Conservation (phyloP, 1,284 basidiomycete species). For the Pyrrhoderma lamaoense region DNA sequence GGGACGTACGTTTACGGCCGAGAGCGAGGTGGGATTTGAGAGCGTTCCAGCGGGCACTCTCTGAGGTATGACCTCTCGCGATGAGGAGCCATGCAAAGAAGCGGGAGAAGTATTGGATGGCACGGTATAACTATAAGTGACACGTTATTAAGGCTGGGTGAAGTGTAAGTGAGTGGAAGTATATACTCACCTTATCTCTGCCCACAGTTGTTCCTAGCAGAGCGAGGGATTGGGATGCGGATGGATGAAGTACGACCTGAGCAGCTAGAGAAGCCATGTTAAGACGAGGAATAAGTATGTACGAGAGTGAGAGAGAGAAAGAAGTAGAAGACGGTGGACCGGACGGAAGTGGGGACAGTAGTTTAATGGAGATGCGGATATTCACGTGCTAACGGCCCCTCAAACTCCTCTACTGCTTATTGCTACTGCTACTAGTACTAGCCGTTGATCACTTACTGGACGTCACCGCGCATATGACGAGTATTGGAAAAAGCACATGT, state of each 20-base stretch:
- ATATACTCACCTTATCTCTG: slow-evolving; percentile 72
- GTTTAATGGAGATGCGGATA: not conserved
- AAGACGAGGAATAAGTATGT: not conserved
- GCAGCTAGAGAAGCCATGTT: slow-evolving; percentile 59
- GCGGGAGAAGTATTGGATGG: slow-evolving; percentile 88
- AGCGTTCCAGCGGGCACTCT: slow-evolving; percentile 69
- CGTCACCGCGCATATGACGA: no score
- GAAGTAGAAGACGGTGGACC: slow-evolving; percentile 13
- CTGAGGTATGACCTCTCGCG: slow-evolving; percentile 52
- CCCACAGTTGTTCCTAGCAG: slow-evolving; percentile 77
- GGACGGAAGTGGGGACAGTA: not conserved
- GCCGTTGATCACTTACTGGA: no score
- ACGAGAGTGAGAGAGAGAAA: slow-evolving; percentile 5
- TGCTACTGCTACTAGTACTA: no score
- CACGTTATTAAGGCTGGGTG: not conserved
- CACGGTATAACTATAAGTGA: slow-evolving; percentile 67
- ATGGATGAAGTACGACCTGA: slow-evolving; percentile 80
- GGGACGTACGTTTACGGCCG: slow-evolving; percentile 67
- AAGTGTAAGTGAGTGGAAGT: not conserved
- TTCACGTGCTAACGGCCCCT: no score
- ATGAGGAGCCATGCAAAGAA: slow-evolving; percentile 83
- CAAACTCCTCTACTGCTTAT: no score
- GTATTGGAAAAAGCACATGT: no score
- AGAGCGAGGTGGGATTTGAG: slow-evolving; percentile 75
- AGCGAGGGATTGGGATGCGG: slow-evolving; percentile 69